These are phyloP conservation scores for Penicillium atrosanguineum DNA, from an alignment of 495 filamentous ascomycete genomes.

Conservation along the genomic window DNA sequence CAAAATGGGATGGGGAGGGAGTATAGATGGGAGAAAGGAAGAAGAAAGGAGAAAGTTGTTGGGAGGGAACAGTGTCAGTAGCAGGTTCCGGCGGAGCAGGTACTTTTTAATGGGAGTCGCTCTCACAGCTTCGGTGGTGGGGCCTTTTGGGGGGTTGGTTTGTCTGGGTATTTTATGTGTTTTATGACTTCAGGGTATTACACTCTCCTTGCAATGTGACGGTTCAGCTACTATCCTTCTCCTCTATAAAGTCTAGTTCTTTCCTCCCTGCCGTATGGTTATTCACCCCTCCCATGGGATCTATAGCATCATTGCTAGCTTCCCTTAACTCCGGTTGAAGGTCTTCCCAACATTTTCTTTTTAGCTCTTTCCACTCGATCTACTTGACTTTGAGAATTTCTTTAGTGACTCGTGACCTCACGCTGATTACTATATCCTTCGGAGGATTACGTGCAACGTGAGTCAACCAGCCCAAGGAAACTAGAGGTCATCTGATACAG, in stretches of 20 bases:
- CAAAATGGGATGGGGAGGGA: slow-evolving; percentile 14
- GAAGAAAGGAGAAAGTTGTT: slow-evolving; percentile 18
- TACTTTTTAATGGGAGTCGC: slow-evolving; percentile 35
- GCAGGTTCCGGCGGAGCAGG: slow-evolving; percentile 42
- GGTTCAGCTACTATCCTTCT: background rate
- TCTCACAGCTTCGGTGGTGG: slow-evolving; percentile 26
- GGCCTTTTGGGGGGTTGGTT: slow-evolving; percentile 13
- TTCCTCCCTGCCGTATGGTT: background rate
- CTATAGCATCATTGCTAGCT: slow-evolving; percentile 1
- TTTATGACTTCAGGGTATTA: slow-evolving; percentile 23
- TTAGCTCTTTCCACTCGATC: background rate
- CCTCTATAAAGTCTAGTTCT: background rate
- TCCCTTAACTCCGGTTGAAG: background rate
- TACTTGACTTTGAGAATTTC: background rate
- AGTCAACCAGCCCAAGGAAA: background rate
- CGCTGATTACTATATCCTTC: slow-evolving; percentile 1
- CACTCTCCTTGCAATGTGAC: background rate
- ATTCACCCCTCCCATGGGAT: background rate
- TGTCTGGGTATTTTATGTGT: slow-evolving; percentile 19
- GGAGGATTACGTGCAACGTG: slow-evolving; percentile 1
- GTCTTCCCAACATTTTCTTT: background rate
- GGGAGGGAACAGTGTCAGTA: slow-evolving; percentile 18
- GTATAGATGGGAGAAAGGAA: slow-evolving; percentile 14
- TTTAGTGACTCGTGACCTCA: slow-evolving; percentile 1
- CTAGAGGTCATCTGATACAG: slow-evolving; percentile 7